These are phyloP conservation scores for Pseudogymnoascus sp. DNA, from an alignment of 2,329 filamentous ascomycete species.

Conservation along the genomic window DNA sequence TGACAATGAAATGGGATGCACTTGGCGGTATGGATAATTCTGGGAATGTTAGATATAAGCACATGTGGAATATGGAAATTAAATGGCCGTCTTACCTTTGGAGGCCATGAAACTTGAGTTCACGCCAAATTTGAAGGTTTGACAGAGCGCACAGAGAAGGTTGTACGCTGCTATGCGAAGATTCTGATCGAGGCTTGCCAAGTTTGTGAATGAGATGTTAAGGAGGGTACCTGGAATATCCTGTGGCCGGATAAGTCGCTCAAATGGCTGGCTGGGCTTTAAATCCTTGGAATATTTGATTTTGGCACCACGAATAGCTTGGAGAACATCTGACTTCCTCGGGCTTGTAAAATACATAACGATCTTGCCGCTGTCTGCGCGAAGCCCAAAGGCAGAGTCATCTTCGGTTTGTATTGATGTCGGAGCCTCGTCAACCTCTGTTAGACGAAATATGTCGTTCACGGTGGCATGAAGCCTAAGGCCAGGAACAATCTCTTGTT, in stretches of 20 bases:
- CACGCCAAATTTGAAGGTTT: conserved; percentile 57
- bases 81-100: conserved; percentile 38
- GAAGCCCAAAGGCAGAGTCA: conserved; percentile 57
- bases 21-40: conserved; percentile 56
- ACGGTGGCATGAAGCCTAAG: conserved; percentile 53
- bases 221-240: conserved; percentile 62
- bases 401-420: conserved; percentile 57
- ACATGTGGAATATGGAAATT: neutral
- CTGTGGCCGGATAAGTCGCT: conserved; percentile 58
- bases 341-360: conserved; percentile 64
- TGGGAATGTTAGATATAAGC: conserved; percentile 24
- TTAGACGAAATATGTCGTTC: conserved; percentile 61
- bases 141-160: conserved; percentile 55
- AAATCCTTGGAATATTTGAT: conserved; percentile 56
- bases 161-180: conserved; percentile 59
- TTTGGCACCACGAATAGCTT: conserved; percentile 54
- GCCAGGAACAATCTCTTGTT: conserved; percentile 57
- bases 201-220: conserved; percentile 58
- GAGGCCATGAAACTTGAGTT: conserved; percentile 53
- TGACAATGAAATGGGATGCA: conserved; percentile 54
- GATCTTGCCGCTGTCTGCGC: conserved; percentile 60
- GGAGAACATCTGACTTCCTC: conserved; percentile 53
- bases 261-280: conserved; percentile 50
- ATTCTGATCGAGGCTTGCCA: conserved; percentile 51
- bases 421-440: conserved; percentile 58